These are phyloP conservation scores for Thelephora terrestris DNA, from an alignment of 1,284 basidiomycete genomes.

Conservation along the genomic window DNA sequence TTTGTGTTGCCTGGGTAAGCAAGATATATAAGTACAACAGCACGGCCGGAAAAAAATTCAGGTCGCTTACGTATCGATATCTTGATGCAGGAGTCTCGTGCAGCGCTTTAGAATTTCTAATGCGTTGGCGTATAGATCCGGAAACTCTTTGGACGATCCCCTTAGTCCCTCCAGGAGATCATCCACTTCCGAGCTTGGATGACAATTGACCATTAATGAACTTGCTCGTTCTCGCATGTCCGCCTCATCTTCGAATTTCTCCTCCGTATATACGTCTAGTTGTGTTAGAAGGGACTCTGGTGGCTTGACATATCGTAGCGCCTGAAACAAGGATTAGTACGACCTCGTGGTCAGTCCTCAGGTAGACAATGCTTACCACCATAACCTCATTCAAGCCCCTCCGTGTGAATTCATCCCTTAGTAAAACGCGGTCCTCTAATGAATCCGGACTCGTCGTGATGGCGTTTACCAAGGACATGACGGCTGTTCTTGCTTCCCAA, in stretches of 20 bases:
- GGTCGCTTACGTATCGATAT: constrained; percentile 47
- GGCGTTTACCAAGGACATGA: constrained; percentile 75
- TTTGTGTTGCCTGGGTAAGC: constrained; percentile 46
- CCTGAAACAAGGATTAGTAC: constrained; percentile 29
- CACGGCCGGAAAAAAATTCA: constrained; percentile 9
- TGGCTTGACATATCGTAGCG: constrained; percentile 64
- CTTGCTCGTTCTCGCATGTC: constrained; percentile 62
- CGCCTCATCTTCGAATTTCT: constrained; percentile 83
- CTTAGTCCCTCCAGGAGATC: constrained; percentile 45
- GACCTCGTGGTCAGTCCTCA: neutral
- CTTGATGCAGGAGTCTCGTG: constrained; percentile 44
- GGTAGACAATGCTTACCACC: constrained; percentile 44
- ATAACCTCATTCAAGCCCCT: constrained; percentile 78
- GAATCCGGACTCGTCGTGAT: constrained; percentile 69
- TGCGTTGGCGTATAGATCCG: constrained; percentile 45
- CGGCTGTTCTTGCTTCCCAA: constrained; percentile 77
- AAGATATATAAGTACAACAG: neutral
- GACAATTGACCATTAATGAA: constrained; percentile 32
- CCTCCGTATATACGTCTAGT: constrained; percentile 74
- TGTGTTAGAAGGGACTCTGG: constrained; percentile 69
- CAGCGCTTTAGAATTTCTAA: constrained; percentile 47
- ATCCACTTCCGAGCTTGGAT: constrained; percentile 37
- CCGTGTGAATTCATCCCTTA: constrained; percentile 74
- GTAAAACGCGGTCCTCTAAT: constrained; percentile 66
- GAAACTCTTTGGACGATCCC: constrained; percentile 44